Percentiles rank a stretch among this genome's conserved stretches.
phyloP scores from a whole-genome alignment of 768 basidiomycete species.

The Termitomyces sp. region DNA sequence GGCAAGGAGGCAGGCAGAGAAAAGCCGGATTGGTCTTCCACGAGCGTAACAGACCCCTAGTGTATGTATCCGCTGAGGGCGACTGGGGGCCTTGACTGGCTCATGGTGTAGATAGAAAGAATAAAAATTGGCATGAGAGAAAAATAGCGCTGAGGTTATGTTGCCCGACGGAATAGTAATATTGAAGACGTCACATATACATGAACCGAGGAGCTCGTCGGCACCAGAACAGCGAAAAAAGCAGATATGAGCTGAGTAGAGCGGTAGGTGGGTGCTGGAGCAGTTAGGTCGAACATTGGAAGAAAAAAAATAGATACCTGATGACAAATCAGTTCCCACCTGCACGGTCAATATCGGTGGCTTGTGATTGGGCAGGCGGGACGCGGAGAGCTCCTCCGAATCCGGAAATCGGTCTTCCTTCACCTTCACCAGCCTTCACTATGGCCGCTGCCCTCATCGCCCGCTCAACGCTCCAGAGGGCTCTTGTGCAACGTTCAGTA shows the following conservation, averaged over 20 bases:
- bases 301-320: conserved; percentile 1
- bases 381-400: conserved; percentile 4
- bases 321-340: conserved; percentile 15
- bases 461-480: conserved; percentile 43
- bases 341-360: conserved; percentile 12
- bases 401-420: conserved; percentile 3
- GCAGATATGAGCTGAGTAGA: neutral
- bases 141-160: too few relatives aligned
- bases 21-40: conserved; percentile 52
- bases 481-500: conserved; percentile 38
- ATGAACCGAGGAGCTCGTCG: neutral
- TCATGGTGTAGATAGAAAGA: conserved; percentile 29
- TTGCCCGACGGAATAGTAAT: neutral
- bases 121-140: neutral
- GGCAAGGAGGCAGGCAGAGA: conserved; percentile 38
- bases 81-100: conserved; percentile 66
- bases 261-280: too few relatives aligned
- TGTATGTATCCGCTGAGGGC: conserved; percentile 26
- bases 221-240: neutral
- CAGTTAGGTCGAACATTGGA: too few relatives aligned
- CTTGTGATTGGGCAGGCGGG: conserved; percentile 13
- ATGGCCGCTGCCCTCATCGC: conserved; percentile 51
- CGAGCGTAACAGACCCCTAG: conserved; percentile 69
- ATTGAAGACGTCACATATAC: neutral
- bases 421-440: conserved; percentile 26